Conservation (phyloP, 2,329 filamentous ascomycete genomes). For the Diatrype stigma region DNA sequence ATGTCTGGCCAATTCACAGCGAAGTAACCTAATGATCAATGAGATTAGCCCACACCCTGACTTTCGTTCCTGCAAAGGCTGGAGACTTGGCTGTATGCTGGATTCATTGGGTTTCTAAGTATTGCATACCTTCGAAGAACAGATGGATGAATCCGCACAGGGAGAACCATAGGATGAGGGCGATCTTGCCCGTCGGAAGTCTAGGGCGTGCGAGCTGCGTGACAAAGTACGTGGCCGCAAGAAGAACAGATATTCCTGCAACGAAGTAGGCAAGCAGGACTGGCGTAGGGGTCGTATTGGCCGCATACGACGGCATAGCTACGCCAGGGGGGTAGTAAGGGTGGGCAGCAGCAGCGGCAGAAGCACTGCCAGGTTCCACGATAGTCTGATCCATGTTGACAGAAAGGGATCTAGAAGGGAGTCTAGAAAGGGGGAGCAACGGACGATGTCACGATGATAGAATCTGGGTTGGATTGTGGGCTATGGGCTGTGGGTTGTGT, state of each 20-base stretch:
- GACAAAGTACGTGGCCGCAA: conserved; percentile 51
- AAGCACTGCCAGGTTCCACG: no score
- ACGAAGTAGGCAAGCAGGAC: conserved; percentile 58
- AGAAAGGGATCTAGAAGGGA: no score
- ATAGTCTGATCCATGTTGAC: no score
- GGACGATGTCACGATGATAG: no score
- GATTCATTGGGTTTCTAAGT: no score
- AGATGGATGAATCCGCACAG: conserved; percentile 56
- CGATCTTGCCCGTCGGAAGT: conserved; percentile 50
- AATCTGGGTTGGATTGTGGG: no score
- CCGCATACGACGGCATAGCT: conserved; percentile 57
- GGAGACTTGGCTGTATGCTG: no score
- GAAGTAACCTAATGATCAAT: conserved; percentile 40
- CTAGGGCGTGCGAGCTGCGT: conserved; percentile 49
- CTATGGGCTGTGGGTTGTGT: no score
- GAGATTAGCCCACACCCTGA: no score
- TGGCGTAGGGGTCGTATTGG: conserved; percentile 59
- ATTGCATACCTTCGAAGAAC: conserved; percentile 35
- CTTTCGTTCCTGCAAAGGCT: no score
- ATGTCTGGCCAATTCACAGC: conserved; percentile 39
- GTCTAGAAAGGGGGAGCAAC: no score
- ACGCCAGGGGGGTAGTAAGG: conserved; percentile 70
- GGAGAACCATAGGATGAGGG: conserved; percentile 70
- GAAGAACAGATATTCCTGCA: conserved; percentile 50
- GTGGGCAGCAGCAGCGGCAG: neutral